phyloP scores from a whole-genome alignment of 1,284 basidiomycete genomes.

The Melampsora abietis-canadensis region DNA sequence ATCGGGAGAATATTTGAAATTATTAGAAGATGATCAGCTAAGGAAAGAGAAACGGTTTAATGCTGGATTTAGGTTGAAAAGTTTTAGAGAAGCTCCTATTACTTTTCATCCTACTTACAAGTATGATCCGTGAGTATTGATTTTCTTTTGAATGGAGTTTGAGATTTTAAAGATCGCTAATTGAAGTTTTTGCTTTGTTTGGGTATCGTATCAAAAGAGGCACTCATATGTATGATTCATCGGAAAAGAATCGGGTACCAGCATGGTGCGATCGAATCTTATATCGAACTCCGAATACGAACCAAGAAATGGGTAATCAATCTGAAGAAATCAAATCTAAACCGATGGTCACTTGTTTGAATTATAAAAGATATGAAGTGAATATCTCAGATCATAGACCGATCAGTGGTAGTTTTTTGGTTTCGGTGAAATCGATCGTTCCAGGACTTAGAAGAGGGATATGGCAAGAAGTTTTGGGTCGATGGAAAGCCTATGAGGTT shows the following conservation, averaged over 20 bases:
- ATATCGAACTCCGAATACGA: conserved; percentile 62
- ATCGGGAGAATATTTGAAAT: conserved; percentile 63
- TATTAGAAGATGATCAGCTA: conserved; percentile 81
- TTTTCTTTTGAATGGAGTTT: background rate
- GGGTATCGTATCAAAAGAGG: conserved; percentile 13
- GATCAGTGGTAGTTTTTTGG: conserved; percentile 2
- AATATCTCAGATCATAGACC: conserved; percentile 53
- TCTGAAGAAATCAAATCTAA: conserved; percentile 60
- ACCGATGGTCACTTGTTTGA: conserved; percentile 43
- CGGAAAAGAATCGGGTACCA: conserved; percentile 80
- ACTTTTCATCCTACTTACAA: conserved; percentile 90
- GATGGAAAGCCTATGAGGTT: conserved; percentile 1
- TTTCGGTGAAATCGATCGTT: conserved; percentile 23
- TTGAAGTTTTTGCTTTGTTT: background rate
- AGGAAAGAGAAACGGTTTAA: conserved; percentile 81
- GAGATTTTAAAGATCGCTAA: background rate
- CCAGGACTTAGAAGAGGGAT: conserved; percentile 28
- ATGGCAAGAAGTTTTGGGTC: background rate
- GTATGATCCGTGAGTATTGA: conserved; percentile 66
- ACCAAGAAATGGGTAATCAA: conserved; percentile 70
- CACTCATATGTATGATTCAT: conserved; percentile 75
- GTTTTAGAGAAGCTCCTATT: conserved; percentile 77
- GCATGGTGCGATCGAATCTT: conserved; percentile 96
- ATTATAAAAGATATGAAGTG: conserved; percentile 52
- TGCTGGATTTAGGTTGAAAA: conserved; percentile 75